Evolutionary conservation across 345 rosid genomes (phyloP).

Genomic region (Hibiscus trionum): DNA sequence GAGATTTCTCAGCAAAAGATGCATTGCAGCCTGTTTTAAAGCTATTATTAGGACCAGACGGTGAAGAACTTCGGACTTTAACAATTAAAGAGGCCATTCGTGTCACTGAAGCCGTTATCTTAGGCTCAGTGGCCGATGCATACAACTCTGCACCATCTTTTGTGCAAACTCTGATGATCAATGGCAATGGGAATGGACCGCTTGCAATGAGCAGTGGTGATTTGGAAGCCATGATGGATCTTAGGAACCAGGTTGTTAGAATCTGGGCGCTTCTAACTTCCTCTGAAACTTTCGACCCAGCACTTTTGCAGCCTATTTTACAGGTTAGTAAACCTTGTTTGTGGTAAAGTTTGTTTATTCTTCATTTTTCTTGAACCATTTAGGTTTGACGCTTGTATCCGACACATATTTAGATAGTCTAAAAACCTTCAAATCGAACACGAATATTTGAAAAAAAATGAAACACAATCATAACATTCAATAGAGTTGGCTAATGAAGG

Average conservation of each 20-base stretch:
- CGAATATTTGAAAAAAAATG: too few relatives aligned
- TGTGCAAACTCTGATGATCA: slow-evolving; percentile 42
- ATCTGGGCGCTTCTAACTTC: slow-evolving; percentile 71
- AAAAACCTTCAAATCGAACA: too few relatives aligned
- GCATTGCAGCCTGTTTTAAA: slow-evolving; percentile 83
- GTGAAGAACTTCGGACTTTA: slow-evolving; percentile 68
- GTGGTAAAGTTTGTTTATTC: not conserved
- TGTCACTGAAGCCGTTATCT: slow-evolving; percentile 64
- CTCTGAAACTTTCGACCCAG: slow-evolving; percentile 75
- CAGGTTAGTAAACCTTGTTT: slow-evolving; percentile 43
- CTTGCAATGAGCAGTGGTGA: slow-evolving; percentile 50
- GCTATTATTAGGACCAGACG: slow-evolving; percentile 62
- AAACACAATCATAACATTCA: not conserved
- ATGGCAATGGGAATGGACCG: slow-evolving; percentile 46
- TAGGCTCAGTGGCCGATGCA: slow-evolving; percentile 55
- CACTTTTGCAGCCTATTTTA: slow-evolving; percentile 63
- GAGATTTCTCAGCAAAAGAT: slow-evolving; percentile 83
- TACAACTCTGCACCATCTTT: slow-evolving; percentile 58
- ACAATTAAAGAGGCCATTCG: slow-evolving; percentile 78
- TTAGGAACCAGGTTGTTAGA: slow-evolving; percentile 66
- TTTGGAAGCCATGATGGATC: slow-evolving; percentile 47
- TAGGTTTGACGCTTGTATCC: not conserved
- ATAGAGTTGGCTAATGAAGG: slow-evolving; percentile 3
- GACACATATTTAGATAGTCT: not conserved
- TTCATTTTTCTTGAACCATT: too few relatives aligned